Evolutionary conservation across 164 flowering plant genomes (phyloP).

Genomic region (Vitis amurensis): DNA sequence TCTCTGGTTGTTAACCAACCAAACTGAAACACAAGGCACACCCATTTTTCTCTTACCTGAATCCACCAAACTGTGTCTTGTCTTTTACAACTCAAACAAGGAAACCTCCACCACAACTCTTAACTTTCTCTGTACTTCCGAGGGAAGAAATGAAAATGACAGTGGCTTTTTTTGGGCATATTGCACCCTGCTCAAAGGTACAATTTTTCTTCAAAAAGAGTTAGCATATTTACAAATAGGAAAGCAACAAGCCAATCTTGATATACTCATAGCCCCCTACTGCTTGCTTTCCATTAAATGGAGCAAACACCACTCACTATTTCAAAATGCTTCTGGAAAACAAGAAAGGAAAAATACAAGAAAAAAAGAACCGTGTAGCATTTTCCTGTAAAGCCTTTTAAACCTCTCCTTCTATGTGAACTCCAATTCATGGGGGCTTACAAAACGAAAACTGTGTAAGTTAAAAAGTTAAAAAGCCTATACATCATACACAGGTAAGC

Average conservation of each 20-base stretch:
- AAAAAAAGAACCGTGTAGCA: neutral
- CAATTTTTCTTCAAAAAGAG: neutral
- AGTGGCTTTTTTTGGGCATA: no score
- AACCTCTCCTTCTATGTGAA: slow-evolving; percentile 3
- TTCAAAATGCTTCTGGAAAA: slow-evolving; percentile 1
- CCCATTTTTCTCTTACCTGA: no score
- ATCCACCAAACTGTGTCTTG: no score
- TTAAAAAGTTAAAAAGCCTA: slow-evolving; percentile 23
- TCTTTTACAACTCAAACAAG: no score
- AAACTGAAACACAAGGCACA: no score
- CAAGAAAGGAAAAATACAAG: no score
- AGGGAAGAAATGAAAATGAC: no score
- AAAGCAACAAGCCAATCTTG: neutral
- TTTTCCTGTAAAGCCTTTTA: neutral
- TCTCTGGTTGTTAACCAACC: no score
- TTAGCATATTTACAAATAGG: slow-evolving; percentile 14
- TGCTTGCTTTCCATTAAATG: neutral
- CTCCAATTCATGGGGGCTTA: neutral
- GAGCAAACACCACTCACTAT: slow-evolving; percentile 1
- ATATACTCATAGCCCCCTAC: neutral
- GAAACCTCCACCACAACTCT: no score
- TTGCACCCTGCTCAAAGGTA: no score
- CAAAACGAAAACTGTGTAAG: neutral
- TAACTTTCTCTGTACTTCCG: no score
- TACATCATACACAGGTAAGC: slow-evolving; percentile 87